Evolutionary conservation across 371 early-diverging fungal genomes (phyloP).

Genomic region (Fennellomyces sp.): DNA sequence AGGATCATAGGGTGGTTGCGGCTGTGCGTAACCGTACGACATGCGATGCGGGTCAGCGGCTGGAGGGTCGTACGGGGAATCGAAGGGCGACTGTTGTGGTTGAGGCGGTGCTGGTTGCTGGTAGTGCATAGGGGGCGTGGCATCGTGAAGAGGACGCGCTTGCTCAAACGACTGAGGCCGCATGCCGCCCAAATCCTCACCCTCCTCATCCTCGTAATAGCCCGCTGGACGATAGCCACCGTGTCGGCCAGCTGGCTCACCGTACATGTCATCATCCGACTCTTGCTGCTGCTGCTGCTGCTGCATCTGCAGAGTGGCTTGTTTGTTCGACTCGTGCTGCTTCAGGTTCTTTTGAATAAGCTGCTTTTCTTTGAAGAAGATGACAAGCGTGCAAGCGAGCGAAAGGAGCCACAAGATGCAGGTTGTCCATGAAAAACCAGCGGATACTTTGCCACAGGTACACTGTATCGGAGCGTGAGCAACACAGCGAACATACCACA

Average conservation of each 20-base stretch:
- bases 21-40: slow-evolving; percentile 10
- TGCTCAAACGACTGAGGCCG: slow-evolving; percentile 29
- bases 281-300: slow-evolving; percentile 19
- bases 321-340: slow-evolving; percentile 42
- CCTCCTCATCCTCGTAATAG: slow-evolving; percentile 24
- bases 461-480: too few relatives aligned
- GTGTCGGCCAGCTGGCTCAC: slow-evolving; percentile 4
- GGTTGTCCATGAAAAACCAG: slow-evolving; percentile 50
- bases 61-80: slow-evolving; percentile 28
- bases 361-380: slow-evolving; percentile 44
- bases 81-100: slow-evolving; percentile 22
- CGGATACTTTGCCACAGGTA: slow-evolving; percentile 37
- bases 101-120: neutral
- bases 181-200: slow-evolving; percentile 20
- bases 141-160: slow-evolving; percentile 21
- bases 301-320: slow-evolving; percentile 20
- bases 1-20: slow-evolving; percentile 12
- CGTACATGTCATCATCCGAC: slow-evolving; percentile 8
- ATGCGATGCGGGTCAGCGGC: slow-evolving; percentile 1
- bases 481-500: too few relatives aligned
- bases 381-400: slow-evolving; percentile 29
- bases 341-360: slow-evolving; percentile 41
- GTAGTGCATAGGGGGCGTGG: slow-evolving; percentile 5
- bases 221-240: slow-evolving; percentile 13
- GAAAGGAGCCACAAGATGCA: slow-evolving; percentile 45